These are phyloP conservation scores for Quercus lobata DNA, from an alignment of 331 rosid species.

Conservation along the genomic window DNA sequence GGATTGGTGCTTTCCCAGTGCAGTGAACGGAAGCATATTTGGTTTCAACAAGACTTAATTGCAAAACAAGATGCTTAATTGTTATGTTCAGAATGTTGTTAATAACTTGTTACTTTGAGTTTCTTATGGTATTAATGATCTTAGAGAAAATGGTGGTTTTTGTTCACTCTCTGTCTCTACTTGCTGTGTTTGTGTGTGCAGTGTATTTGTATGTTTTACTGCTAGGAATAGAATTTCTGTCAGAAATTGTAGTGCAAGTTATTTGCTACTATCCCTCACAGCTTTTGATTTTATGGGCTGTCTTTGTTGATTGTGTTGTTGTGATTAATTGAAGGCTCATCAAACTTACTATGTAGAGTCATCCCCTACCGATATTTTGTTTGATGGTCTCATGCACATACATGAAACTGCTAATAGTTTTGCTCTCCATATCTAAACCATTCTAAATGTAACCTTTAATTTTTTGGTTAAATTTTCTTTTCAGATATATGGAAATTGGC, in stretches of 20 bases:
- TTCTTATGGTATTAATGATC: neutral
- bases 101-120: neutral
- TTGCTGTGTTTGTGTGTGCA: neutral
- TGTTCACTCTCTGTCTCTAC: neutral
- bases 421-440: neutral
- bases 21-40: neutral
- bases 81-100: neutral
- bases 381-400: neutral
- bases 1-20: neutral
- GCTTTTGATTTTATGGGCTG: neutral
- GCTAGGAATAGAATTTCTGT: neutral
- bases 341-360: neutral
- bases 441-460: neutral
- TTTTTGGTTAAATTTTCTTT: slow-evolving; percentile 13
- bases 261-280: neutral
- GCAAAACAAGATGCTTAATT: neutral
- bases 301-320: neutral
- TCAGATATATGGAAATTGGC: slow-evolving; percentile 88
- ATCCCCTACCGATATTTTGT: neutral
- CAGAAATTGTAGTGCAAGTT: neutral
- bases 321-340: neutral
- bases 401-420: neutral
- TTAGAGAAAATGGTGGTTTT: neutral
- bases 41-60: neutral
- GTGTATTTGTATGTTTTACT: neutral